phyloP scores from a whole-genome alignment of 1,284 basidiomycete genomes.

The Leccinum laetum region DNA sequence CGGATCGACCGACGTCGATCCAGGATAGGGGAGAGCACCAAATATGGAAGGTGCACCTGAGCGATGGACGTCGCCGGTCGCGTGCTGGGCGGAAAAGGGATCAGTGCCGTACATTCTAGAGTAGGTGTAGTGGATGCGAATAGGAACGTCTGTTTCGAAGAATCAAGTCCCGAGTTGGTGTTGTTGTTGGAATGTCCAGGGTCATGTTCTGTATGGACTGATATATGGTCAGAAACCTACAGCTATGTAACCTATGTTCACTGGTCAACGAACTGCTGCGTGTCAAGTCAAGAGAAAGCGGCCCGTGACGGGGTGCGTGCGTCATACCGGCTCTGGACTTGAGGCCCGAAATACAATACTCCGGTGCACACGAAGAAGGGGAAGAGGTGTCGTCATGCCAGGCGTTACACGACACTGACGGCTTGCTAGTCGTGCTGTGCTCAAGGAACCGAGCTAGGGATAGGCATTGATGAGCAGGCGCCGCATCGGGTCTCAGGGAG shows the following conservation, averaged over 20 bases:
- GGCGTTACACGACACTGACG: neutral
- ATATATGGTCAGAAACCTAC: neutral
- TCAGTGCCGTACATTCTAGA: slow-evolving; percentile 2
- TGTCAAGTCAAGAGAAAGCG: neutral
- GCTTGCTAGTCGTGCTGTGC: neutral
- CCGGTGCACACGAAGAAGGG: neutral
- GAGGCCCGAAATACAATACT: neutral
- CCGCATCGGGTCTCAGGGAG: neutral
- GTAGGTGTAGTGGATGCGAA: neutral
- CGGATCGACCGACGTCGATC: neutral
- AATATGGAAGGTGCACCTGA: slow-evolving; percentile 1
- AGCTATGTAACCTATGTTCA: neutral
- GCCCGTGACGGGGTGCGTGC: neutral
- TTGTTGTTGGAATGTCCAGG: neutral
- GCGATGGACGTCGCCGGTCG: neutral
- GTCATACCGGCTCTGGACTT: neutral
- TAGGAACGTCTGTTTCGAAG: neutral
- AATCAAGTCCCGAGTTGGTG: neutral
- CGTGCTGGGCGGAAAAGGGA: slow-evolving; percentile 5
- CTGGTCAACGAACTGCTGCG: neutral
- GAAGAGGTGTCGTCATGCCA: neutral
- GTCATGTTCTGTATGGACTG: neutral
- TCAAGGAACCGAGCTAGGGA: neutral
- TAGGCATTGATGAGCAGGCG: neutral
- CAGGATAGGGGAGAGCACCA: slow-evolving; percentile 1